Base-by-base conservation (phyloP, 2,329 filamentous ascomycete genomes). In the Ophiostoma novo-ulmi region DNA sequence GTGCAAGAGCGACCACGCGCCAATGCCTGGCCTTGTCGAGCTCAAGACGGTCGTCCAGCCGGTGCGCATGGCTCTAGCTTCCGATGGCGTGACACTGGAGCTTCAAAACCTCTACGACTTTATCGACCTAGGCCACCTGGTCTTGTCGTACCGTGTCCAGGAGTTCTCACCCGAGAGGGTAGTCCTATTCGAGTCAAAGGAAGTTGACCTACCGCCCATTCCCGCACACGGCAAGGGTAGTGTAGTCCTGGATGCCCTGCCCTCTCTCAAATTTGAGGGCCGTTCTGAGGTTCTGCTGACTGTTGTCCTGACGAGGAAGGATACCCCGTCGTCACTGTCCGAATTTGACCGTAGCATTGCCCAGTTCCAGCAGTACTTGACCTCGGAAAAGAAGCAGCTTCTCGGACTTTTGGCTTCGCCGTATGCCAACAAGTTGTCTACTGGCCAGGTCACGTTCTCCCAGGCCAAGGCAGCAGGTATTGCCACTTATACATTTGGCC, bases 41-140 rank as follows among this genome's bases (percentile, higher is more conserved):
- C 81, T 83, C 61, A 87, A 87, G 75, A 88, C 86, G 76, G 83
- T 83, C 1, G 84, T 87, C 58, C 82, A 87, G 73, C 87, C 87
- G 0, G 81, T 89, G 2, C 77, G 79, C 2, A 78, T 84, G 22
- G 77, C 76, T 1, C 74, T 82, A 0, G 75, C 79, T 13, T 78
- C 76, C 2, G 76, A 78, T 1, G 76, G 44, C 36, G 36, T 36
- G 8, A 67, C 55, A 1, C 22, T 75, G 6, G 73, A 77, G 13
- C 72, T 87, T 3, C 77, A 80, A 68, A 87, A 86, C 71, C 77
- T 80, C n/a, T 83, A 86, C 76, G 80, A 85, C 73, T 87, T 85
- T 76, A 73, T 78, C 14, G 79, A 78, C 0, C 75, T 86, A 6
- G 77, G 79, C 22, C 80, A 85, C 70, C 76, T 86, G 10, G 74